Evolutionary conservation across 1,139 yeast species (phyloP).

Genomic region (Kodamaea anthophila): DNA sequence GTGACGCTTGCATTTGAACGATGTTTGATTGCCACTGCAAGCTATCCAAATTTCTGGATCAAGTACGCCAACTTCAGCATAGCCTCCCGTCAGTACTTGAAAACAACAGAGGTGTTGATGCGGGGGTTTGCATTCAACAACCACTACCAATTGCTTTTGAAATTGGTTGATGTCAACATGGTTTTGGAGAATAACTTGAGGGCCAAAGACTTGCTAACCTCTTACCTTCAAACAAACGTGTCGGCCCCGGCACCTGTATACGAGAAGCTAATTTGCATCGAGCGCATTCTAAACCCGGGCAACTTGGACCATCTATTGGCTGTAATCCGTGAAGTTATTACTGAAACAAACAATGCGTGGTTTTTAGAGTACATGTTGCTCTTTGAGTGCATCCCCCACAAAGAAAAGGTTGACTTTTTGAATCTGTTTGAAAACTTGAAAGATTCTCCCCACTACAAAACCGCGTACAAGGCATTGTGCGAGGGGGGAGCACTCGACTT

Average conservation of each 20-base stretch:
- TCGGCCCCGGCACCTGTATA: constrained; percentile 30
- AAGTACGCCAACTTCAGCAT: constrained; percentile 48
- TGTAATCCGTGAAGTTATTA: constrained; percentile 20
- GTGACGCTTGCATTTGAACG: constrained; percentile 49
- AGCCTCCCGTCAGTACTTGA: constrained; percentile 19
- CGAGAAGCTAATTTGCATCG: constrained; percentile 35
- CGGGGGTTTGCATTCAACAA: constrained; percentile 25
- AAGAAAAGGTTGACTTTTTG: constrained; percentile 9
- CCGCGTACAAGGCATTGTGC: constrained; percentile 7
- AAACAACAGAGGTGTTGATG: constrained; percentile 33
- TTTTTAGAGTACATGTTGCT: constrained; percentile 12
- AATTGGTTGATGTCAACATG: constrained; percentile 37
- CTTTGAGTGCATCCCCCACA: constrained; percentile 7
- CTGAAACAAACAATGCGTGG: constrained; percentile 21
- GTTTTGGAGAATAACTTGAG: constrained; percentile 23
- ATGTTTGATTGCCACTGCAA: constrained; percentile 47
- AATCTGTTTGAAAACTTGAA: constrained; percentile 9
- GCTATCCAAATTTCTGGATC: constrained; percentile 56
- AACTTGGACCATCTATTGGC: constrained; percentile 21
- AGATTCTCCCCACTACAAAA: constrained; percentile 7
- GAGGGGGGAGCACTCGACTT: constrained; percentile 1
- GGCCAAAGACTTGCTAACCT: constrained; percentile 33
- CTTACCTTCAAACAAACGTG: constrained; percentile 20
- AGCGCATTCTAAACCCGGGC: constrained; percentile 20
- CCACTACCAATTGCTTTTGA: constrained; percentile 21